Percentiles rank a stretch among this genome's conserved stretches.
phyloP scores from a whole-genome alignment of 495 filamentous ascomycete genomes.

The Hypoxylon lienhwacheense region DNA sequence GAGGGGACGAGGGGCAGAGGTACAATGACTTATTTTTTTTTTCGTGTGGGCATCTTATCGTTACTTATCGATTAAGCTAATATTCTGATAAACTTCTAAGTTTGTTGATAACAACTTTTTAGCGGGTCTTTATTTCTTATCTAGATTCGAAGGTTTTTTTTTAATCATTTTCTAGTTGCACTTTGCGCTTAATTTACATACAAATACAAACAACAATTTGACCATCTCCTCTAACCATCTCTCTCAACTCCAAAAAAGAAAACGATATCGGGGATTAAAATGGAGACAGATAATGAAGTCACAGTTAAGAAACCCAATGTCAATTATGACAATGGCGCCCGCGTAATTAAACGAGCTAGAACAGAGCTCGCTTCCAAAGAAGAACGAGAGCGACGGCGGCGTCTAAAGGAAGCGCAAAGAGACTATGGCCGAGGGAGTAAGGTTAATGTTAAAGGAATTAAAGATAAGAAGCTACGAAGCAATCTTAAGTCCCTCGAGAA shows the following conservation, averaged over 20 bases:
- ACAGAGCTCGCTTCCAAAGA: slow-evolving; percentile 47
- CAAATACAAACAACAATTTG: neutral
- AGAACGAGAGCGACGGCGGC: slow-evolving; percentile 48
- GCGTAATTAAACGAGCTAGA: slow-evolving; percentile 47
- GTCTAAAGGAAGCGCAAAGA: slow-evolving; percentile 65
- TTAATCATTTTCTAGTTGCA: slow-evolving; percentile 21
- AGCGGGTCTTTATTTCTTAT: slow-evolving; percentile 28
- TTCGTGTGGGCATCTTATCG: slow-evolving; percentile 21
- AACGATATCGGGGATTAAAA: neutral
- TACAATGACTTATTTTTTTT: slow-evolving; percentile 27
- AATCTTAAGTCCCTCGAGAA: slow-evolving; percentile 76
- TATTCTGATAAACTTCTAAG: too few species aligned
- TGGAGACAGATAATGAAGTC: slow-evolving; percentile 17
- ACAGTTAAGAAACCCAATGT: neutral
- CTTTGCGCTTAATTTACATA: neutral
- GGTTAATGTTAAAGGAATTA: slow-evolving; percentile 58
- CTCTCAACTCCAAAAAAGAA: neutral
- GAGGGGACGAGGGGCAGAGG: slow-evolving; percentile 29
- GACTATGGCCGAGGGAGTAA: slow-evolving; percentile 82
- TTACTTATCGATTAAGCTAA: slow-evolving; percentile 13
- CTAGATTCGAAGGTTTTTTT: neutral
- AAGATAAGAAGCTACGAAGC: slow-evolving; percentile 85
- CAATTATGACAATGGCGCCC: slow-evolving; percentile 47
- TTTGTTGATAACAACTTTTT: slow-evolving; percentile 31
- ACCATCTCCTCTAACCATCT: neutral